A percentile compares a stretch with the other conserved stretches of the same genome.
Evolutionary conservation across 164 flowering plant species (phyloP).

Genomic region (Buxus sempervirens): DNA sequence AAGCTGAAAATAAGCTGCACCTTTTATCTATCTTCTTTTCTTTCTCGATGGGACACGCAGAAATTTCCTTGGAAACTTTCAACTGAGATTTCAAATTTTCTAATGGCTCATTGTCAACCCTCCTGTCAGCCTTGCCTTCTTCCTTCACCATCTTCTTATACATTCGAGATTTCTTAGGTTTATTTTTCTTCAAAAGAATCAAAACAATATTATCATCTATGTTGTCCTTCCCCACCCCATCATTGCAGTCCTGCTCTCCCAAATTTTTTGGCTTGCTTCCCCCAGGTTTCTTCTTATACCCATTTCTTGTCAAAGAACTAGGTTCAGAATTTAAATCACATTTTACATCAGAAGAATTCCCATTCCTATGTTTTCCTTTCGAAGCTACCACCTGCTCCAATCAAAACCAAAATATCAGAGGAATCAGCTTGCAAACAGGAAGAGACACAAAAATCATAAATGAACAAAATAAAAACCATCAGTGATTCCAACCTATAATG

Average conservation of each 20-base stretch:
- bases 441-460: background rate
- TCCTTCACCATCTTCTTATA: background rate
- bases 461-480: background rate
- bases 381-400: conserved; percentile 29
- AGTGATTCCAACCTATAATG: conserved; percentile 23
- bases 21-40: conserved; percentile 1
- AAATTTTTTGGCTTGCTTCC: background rate
- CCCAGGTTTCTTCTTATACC: background rate
- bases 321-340: background rate
- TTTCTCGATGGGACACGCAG: background rate
- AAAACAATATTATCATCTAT: background rate
- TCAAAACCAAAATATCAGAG: conserved; percentile 8
- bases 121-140: conserved; percentile 6
- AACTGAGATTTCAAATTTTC: background rate
- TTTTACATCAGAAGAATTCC: conserved; percentile 41
- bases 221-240: background rate
- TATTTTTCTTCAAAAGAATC: background rate
- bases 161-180: conserved; percentile 3
- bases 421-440: background rate
- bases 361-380: conserved; percentile 50
- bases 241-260: background rate
- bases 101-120: background rate
- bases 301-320: background rate
- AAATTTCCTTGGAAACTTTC: background rate
- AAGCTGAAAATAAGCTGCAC: background rate